Evolutionary conservation across 306 rosid genomes (phyloP), one percentile per base, ranked within the genome.

Genomic region (Echinosophora koreensis): DNA sequence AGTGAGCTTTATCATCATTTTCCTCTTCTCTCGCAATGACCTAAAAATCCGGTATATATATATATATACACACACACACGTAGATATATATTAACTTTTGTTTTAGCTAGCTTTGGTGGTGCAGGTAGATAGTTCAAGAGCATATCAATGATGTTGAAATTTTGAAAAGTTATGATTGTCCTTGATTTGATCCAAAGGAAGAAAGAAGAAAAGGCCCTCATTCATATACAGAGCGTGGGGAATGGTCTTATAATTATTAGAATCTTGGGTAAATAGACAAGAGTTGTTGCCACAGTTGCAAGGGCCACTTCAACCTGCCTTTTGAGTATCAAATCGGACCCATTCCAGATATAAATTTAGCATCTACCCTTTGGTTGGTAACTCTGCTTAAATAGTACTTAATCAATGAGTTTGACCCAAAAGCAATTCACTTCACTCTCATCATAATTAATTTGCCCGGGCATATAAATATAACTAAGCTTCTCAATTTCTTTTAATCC

Each of bases 261-360:
- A 83, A 83, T 79, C 83, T 81, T 60, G 76, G 82, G 84, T 82
- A 78, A 82, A 65, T 78, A 62, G 85, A 88, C 90, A 84, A 44
- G 67, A 82, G 88, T 80, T 74, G 86, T 78, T 84, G 90, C 38
- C 83, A 78, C 87, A 80, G 86, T 84, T 65, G 55, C 54, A 37
- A 70, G 83, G 89, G 81, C 83, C 90, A 72, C 61, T 5, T 28
- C 77, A 34, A 80, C 80, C 82, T 79, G 80, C 59, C 86, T 80
- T 85, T 86, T 62, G 42, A 80, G 79, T 74, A 66, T 84, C 85
- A 80, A 5, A 47, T 71, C 64, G 89, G 89, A 41, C 90, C 93
- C 86, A 80, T 64, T 15, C 1, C 34, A 74, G 50, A 38, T 8
- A 44, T 71, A 52, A 66, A 73, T 62, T 76, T 52, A 84, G 76